A percentile compares a stretch with the other conserved stretches of the same genome.
phyloP scores from a whole-genome alignment of 2,329 filamentous ascomycete species.

The Triangularia setosa region DNA sequence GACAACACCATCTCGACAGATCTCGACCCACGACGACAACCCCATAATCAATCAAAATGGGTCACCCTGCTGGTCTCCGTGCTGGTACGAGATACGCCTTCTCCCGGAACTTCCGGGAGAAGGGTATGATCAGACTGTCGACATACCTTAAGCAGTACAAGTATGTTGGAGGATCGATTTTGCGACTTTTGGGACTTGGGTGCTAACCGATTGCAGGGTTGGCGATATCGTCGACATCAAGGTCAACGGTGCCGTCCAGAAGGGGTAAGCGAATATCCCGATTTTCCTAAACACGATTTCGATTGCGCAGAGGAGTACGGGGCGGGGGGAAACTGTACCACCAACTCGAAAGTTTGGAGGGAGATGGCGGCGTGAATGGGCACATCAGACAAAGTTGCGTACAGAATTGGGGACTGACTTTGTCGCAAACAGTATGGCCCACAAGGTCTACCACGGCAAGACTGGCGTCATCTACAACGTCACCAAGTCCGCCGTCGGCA shows the following conservation, averaged over 20 bases:
- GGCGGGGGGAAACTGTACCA: background rate
- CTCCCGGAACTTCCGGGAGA: constrained; percentile 89
- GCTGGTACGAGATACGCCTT: constrained; percentile 91
- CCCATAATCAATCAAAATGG: constrained; percentile 59
- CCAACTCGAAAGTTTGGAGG: background rate
- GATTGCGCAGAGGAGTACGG: constrained; percentile 9
- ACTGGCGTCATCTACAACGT: constrained; percentile 99
- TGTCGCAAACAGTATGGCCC: constrained; percentile 71
- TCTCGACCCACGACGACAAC: constrained; percentile 37
- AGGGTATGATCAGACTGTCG: constrained; percentile 87
- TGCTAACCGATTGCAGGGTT: constrained; percentile 61
- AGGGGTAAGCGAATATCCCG: constrained; percentile 66
- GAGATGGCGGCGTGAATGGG: background rate
- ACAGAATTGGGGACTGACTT: constrained; percentile 27
- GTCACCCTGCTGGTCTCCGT: constrained; percentile 83
- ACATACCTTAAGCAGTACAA: constrained; percentile 95
- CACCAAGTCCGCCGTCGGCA: constrained; percentile 93
- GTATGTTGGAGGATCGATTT: constrained; percentile 44
- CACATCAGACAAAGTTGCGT: background rate
- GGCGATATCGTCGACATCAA: constrained; percentile 99
- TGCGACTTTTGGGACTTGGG: constrained; percentile 7
- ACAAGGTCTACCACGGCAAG: constrained; percentile 99
- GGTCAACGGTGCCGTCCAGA: constrained; percentile 96
- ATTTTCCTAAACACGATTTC: constrained; percentile 21
- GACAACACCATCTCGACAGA: constrained; percentile 26